Conservation (phyloP, 1,139 yeast genomes). For the Kluyveromyces sp. region DNA sequence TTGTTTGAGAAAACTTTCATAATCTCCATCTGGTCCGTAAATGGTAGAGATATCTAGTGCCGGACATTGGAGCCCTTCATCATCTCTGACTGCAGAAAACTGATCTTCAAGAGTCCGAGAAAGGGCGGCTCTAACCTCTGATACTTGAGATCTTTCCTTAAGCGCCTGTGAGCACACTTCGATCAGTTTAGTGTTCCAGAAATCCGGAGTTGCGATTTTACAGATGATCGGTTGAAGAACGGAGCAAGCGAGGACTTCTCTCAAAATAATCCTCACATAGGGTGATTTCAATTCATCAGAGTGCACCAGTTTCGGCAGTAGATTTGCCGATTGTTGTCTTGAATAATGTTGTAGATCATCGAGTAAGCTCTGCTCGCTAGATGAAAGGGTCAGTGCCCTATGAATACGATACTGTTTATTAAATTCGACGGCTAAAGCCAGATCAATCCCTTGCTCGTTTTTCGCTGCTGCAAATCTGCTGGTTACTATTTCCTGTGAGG, state of each 20-base stretch:
- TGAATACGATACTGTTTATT: constrained; percentile 51
- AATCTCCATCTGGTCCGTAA: constrained; percentile 19
- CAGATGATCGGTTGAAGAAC: constrained; percentile 48
- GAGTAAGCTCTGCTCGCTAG: constrained; percentile 34
- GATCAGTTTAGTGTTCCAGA: constrained; percentile 61
- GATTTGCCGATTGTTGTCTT: constrained; percentile 35
- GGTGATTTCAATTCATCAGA: constrained; percentile 44
- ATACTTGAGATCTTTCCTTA: constrained; percentile 70
- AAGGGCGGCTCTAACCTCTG: constrained; percentile 61
- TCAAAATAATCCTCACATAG: constrained; percentile 43
- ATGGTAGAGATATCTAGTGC: constrained; percentile 20
- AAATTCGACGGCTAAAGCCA: constrained; percentile 55
- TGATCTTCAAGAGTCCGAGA: constrained; percentile 29
- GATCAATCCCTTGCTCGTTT: constrained; percentile 41
- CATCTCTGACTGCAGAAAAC: constrained; percentile 18
- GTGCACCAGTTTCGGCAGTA: constrained; percentile 49
- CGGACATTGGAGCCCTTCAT: constrained; percentile 23
- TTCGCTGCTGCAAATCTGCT: constrained; percentile 19
- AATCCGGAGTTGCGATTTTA: constrained; percentile 66
- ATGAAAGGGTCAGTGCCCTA: constrained; percentile 46
- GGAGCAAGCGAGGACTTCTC: constrained; percentile 58
- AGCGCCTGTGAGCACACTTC: constrained; percentile 57
- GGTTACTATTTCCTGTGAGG: constrained; percentile 45
- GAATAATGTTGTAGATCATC: constrained; percentile 49
- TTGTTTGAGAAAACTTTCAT: constrained; percentile 22